Percentiles rank a stretch among this genome's conserved stretches.
Evolutionary conservation across 2,329 filamentous ascomycete genomes (phyloP).

Genomic region (Colletotrichum destructivum): DNA sequence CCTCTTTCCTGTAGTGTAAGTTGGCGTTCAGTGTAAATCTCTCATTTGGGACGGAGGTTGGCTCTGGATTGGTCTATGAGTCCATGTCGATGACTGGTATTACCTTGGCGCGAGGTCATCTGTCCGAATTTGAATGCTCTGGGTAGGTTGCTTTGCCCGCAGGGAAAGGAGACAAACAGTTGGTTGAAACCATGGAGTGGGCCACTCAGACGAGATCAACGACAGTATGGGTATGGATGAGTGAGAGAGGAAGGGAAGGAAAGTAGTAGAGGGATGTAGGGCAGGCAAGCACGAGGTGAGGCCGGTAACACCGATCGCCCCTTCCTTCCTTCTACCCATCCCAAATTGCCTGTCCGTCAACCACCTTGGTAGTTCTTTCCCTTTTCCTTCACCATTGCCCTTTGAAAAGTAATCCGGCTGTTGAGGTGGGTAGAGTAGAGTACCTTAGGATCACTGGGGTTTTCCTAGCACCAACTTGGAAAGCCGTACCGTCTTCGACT

Average conservation of each 20-base stretch:
- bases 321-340: conserved; percentile 16
- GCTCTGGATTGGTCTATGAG: conserved; percentile 2
- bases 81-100: neutral
- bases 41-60: neutral
- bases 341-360: neutral
- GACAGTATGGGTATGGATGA: too few relatives aligned
- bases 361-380: neutral
- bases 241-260: neutral
- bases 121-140: conserved; percentile 8
- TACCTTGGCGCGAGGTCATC: conserved; percentile 10
- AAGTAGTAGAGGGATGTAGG: neutral
- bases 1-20: neutral
- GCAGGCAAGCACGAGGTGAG: conserved; percentile 10
- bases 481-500: neutral
- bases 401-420: neutral
- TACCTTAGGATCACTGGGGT: neutral
- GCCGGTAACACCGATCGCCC: conserved; percentile 11
- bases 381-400: neutral
- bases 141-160: neutral
- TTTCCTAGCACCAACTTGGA: neutral
- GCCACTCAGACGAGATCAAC: neutral
- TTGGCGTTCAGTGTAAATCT: neutral
- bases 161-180: neutral
- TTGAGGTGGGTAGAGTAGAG: neutral
- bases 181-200: neutral